Evolutionary conservation across 176 grass and related monocot species (phyloP).

Genomic region (Dendrocalamus sinicus): DNA sequence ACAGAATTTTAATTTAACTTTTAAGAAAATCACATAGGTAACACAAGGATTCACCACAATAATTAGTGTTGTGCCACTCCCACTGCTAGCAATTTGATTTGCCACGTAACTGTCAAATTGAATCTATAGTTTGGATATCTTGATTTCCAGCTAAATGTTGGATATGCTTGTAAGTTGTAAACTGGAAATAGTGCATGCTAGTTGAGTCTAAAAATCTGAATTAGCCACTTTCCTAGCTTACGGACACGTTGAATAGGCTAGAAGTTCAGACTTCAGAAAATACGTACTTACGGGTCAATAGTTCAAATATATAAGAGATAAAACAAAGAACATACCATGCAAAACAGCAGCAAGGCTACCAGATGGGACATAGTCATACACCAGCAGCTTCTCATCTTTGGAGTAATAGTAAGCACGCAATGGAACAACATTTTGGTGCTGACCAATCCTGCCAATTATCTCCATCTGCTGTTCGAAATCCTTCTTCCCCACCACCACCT

Average conservation of each 20-base stretch:
- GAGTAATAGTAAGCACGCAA: conserved; percentile 98
- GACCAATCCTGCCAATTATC: conserved; percentile 76
- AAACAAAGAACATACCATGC: conserved; percentile 72
- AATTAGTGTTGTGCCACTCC: not conserved
- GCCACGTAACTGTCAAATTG: not conserved
- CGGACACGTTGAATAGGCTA: conserved; percentile 5
- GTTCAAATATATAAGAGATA: conserved; percentile 19
- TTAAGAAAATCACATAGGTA: not conserved
- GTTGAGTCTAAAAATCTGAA: not conserved
- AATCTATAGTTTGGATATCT: not conserved
- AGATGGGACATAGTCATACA: conserved; percentile 81
- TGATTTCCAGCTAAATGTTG: not conserved
- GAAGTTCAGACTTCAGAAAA: not conserved
- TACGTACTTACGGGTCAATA: not conserved
- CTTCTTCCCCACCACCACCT: conserved; percentile 82
- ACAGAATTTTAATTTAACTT: conserved; percentile 2
- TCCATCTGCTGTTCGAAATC: conserved; percentile 98
- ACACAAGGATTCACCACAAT: not conserved
- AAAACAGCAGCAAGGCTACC: conserved; percentile 79
- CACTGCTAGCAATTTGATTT: conserved; percentile 15
- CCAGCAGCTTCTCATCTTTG: conserved; percentile 96
- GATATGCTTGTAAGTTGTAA: not conserved
- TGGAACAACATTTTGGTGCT: conserved; percentile 79
- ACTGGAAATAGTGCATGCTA: conserved; percentile 1
- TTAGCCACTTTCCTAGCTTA: conserved; percentile 5